Base-by-base conservation (phyloP, 164 flowering plant genomes). In the Magnolia changhungtana region DNA sequence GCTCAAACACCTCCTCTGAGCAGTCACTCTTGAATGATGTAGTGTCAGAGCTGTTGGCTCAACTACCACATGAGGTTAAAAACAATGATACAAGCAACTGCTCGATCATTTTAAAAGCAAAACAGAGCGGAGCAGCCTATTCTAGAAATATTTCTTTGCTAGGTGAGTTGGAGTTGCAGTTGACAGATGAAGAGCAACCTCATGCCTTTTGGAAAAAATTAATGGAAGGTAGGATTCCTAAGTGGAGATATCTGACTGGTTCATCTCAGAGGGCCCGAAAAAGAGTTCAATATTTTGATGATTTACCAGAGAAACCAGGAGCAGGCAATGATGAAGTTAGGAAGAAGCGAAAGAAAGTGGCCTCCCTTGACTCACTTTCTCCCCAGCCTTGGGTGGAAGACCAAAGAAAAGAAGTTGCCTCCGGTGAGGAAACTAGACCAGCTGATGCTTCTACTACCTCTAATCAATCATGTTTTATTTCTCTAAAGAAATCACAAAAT, bases 151-250 rank as follows among this genome's bases (percentile, higher is more conserved):
- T 71, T 64, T 73, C 81, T 19, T 79, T 92, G 80, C 80, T 73
- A 77, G 93, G 93, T 75, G 97, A 92, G 88, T 37, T 13, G 77
- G 79, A 87, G 73, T 72, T 75, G 80, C 80, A 78, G 66, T 72
- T 71, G 51, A 74, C 9, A 1, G 86, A 80, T 75, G 90, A 85
- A 75, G 88, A 82, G 16, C 76, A 37, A 58, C 89, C 95, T 18
- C 88, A 84, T 72, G 72, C 83, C 19, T 91, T 92, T 79, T 96
- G 99, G 99, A 76, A 76, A 66, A 87, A 87, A 58, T 76, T 94
- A 72, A 82, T 96, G 45, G 87, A 87, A 16, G 87, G 88, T 71
- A 90, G 84, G 83, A 69, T 75, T 75, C 91, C 90, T 11, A 76
- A n/a, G 68, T 94, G 97, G 97, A 92, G 81, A 78, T 88, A 81